Percentiles rank a stretch among this genome's conserved stretches.
phyloP scores from a whole-genome alignment of 805 yeast genomes.

The Candida dajiaensis region DNA sequence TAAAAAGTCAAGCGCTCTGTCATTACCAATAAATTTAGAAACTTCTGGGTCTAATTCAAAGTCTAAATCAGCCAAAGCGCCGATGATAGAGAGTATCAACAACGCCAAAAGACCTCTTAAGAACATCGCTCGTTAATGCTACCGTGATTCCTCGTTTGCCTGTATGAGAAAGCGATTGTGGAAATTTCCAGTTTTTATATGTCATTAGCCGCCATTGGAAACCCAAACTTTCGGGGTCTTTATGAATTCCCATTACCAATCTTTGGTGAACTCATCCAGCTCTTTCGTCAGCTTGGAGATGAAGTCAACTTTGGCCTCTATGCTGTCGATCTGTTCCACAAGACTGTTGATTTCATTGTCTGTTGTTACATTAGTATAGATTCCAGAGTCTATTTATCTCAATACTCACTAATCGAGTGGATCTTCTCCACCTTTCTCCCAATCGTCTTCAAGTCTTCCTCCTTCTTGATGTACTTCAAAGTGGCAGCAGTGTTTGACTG shows the following conservation, averaged over 20 bases:
- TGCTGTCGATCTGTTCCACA: conserved; percentile 5
- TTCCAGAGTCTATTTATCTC: background rate
- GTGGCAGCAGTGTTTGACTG: conserved; percentile 56
- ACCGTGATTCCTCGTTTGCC: background rate
- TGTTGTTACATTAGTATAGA: conserved; percentile 7
- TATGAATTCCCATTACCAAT: background rate
- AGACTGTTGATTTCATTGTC: conserved; percentile 24
- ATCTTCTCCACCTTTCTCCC: conserved; percentile 16
- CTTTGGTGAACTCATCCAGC: conserved; percentile 13
- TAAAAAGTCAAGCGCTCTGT: conserved; percentile 4
- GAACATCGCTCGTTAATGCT: background rate
- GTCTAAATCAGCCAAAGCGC: background rate
- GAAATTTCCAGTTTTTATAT: background rate
- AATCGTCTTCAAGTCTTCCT: conserved; percentile 31
- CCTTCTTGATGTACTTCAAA: conserved; percentile 43
- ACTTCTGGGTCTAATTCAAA: background rate
- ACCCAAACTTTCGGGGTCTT: too few relatives aligned
- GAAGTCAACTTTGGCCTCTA: conserved; percentile 13
- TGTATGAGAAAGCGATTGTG: background rate
- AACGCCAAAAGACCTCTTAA: background rate
- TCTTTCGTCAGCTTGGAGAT: conserved; percentile 16
- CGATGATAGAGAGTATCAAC: background rate
- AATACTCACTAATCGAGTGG: conserved; percentile 12
- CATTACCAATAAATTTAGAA: background rate
- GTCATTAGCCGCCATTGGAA: conserved; percentile 13